Conservation (phyloP, 176 grass and related monocot species). For the Cocos nucifera region DNA sequence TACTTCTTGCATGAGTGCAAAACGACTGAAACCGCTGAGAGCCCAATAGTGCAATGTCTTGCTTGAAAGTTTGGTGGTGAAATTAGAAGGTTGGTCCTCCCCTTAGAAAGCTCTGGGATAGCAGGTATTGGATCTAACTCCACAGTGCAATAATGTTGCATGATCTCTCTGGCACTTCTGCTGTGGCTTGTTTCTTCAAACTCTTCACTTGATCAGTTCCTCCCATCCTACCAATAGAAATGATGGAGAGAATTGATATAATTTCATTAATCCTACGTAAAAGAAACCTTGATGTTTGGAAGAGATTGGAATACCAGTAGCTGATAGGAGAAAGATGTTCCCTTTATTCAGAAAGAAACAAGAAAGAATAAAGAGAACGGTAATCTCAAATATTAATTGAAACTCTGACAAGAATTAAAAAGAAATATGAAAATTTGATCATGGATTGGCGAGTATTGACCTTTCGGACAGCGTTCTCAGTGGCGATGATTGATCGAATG, state of each 20-base stretch:
- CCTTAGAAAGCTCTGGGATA: constrained; percentile 67
- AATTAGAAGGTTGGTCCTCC: constrained; percentile 28
- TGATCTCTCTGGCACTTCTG: constrained; percentile 49
- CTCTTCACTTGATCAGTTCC: constrained; percentile 40
- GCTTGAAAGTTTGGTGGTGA: constrained; percentile 30
- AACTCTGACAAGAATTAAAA: too few relatives aligned
- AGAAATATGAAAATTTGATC: too few relatives aligned
- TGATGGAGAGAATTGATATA: too few relatives aligned
- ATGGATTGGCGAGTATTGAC: too few relatives aligned
- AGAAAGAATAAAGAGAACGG: too few relatives aligned
- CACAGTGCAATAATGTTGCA: constrained; percentile 73
- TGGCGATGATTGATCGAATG: too few relatives aligned
- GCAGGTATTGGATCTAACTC: constrained; percentile 46
- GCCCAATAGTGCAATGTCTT: constrained; percentile 31
- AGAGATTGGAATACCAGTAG: constrained; percentile 28
- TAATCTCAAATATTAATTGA: too few relatives aligned
- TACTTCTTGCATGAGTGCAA: constrained; percentile 46
- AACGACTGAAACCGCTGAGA: constrained; percentile 42
- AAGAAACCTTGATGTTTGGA: not conserved
- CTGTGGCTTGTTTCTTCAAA: constrained; percentile 81
- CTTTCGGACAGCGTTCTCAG: too few relatives aligned
- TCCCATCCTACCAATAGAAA: too few relatives aligned
- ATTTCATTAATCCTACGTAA: too few relatives aligned
- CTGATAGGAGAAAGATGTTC: too few relatives aligned
- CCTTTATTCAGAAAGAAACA: too few relatives aligned